Conservation (phyloP, 1,139 yeast genomes). For the Debaryomycetaceae sp. region DNA sequence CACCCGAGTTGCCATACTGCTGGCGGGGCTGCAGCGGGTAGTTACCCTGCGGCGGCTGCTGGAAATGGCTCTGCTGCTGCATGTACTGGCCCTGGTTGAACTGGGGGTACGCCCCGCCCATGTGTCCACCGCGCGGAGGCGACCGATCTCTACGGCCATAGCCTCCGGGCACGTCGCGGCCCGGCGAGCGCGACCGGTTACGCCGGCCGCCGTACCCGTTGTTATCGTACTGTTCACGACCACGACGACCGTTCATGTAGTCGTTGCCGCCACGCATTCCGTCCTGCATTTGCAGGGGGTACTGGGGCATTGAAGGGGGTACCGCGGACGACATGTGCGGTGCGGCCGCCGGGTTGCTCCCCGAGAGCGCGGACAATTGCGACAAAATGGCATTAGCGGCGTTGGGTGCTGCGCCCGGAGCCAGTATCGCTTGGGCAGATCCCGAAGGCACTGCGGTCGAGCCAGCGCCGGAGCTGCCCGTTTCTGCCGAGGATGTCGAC, state of each 20-base stretch:
- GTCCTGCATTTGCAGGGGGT: conserved; percentile 20
- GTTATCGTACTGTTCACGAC: conserved; percentile 20
- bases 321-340: conserved; percentile 8
- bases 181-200: conserved; percentile 49
- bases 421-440: conserved; percentile 8
- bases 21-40: conserved; percentile 4
- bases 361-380: conserved; percentile 35
- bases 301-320: conserved; percentile 7
- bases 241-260: conserved; percentile 20
- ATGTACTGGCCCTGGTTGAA: conserved; percentile 7
- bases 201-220: conserved; percentile 32
- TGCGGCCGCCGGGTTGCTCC: conserved; percentile 6
- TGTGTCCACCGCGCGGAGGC: conserved; percentile 14
- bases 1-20: conserved; percentile 3
- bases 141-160: conserved; percentile 20
- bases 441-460: conserved; percentile 10
- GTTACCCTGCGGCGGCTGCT: neutral
- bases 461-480: conserved; percentile 16
- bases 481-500: conserved; percentile 10
- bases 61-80: conserved; percentile 5
- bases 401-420: conserved; percentile 8
- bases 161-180: conserved; percentile 9
- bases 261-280: conserved; percentile 6
- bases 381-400: conserved; percentile 32
- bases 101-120: conserved; percentile 1